A percentile compares a stretch with the other conserved stretches of the same genome.
phyloP scores from a whole-genome alignment of 139 green algal species.

The Chlorella sp. region DNA sequence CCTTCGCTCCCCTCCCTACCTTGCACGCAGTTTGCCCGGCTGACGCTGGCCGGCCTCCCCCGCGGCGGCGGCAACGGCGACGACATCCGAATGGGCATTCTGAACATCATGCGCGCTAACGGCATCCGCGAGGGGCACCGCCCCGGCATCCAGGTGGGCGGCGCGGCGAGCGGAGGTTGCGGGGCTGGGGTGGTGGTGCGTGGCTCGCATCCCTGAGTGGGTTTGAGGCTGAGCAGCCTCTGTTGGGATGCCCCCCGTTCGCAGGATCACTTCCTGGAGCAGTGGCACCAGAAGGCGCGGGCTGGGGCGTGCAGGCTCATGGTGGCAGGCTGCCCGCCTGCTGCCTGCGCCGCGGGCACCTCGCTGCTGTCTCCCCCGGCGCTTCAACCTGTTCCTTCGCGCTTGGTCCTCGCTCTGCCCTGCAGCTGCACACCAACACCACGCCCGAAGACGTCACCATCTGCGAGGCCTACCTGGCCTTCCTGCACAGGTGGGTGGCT shows the following conservation, averaged over 20 bases:
- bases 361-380: too few relatives aligned
- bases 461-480: conserved; percentile 95
- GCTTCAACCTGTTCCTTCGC: too few relatives aligned
- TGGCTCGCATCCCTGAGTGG: neutral
- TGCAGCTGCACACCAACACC: conserved; percentile 99
- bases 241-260: too few relatives aligned
- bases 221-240: too few relatives aligned
- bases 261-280: conserved; percentile 88
- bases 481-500: too few relatives aligned
- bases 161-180: neutral
- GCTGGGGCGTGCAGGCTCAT: too few relatives aligned
- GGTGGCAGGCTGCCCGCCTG: too few relatives aligned
- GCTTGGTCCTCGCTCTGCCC: too few relatives aligned
- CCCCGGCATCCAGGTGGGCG: conserved; percentile 14
- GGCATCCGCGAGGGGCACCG: conserved; percentile 88
- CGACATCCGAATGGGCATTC: conserved; percentile 88
- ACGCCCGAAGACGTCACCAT: conserved; percentile 98
- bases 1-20: neutral
- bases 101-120: conserved; percentile 91
- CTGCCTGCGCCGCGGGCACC: too few relatives aligned
- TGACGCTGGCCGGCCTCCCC: conserved; percentile 71
- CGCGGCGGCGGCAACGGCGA: conserved; percentile 89
- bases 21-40: conserved; percentile 60
- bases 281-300: conserved; percentile 99
- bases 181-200: neutral